Percentiles rank a stretch among this genome's conserved stretches.
These are phyloP conservation scores for Aureobasidium lini DNA, from an alignment of 2,329 filamentous ascomycete genomes.

Conservation along the genomic window DNA sequence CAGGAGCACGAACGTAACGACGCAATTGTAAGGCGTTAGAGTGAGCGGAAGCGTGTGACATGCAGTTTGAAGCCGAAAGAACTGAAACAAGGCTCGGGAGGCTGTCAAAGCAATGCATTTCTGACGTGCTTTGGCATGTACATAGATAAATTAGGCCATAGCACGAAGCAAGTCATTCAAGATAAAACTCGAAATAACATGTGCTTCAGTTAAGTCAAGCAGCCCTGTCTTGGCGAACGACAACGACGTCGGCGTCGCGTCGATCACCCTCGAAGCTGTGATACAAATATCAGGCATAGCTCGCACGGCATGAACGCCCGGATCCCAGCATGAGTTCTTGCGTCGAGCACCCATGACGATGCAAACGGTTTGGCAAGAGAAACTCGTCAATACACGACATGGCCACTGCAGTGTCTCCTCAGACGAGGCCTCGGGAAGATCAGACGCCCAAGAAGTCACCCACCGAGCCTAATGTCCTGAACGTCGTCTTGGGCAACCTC, in stretches of 20 bases:
- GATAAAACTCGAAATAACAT: neutral
- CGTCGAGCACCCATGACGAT: neutral
- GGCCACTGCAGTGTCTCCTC: constrained; percentile 11
- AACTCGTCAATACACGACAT: constrained; percentile 8
- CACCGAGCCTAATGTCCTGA: constrained; percentile 66
- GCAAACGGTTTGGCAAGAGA: neutral
- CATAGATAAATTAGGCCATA: neutral
- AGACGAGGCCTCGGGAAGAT: constrained; percentile 6
- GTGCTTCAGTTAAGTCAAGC: neutral
- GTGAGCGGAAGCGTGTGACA: neutral
- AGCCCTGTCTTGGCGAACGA: neutral
- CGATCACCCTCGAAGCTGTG: neutral
- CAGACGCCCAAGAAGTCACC: constrained; percentile 8
- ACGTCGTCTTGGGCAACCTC: constrained; percentile 76
- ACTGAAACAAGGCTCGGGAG: neutral
- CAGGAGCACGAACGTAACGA: neutral
- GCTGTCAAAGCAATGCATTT: neutral
- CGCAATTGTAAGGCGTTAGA: neutral
- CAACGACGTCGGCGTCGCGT: neutral
- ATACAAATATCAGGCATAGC: constrained; percentile 3
- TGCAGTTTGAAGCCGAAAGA: neutral
- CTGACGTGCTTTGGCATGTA: neutral
- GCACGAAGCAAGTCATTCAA: constrained; percentile 7
- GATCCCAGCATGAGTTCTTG: constrained; percentile 1
- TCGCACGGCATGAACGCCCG: constrained; percentile 4